Percentiles rank a stretch among this genome's conserved stretches.
These are phyloP conservation scores for Spongospora subterranea DNA, from an alignment of 208 protist species.

Conservation along the genomic window DNA sequence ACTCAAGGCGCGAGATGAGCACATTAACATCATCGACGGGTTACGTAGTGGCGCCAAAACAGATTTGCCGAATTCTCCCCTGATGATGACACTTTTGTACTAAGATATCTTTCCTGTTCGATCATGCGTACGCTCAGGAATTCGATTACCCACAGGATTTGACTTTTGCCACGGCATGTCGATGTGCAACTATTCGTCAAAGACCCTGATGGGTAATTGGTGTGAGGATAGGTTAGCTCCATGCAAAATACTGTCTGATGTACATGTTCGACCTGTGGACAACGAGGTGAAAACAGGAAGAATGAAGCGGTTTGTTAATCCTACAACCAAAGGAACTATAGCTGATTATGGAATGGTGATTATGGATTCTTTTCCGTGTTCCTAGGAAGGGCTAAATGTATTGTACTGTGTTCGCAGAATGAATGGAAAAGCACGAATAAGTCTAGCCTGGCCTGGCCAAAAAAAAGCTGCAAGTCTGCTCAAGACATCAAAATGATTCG, in stretches of 20 bases:
- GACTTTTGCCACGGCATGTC: background rate
- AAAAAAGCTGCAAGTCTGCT: no score
- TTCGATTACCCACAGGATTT: no score
- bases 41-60: no score
- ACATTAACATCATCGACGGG: no score
- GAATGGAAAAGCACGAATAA: constrained; percentile 5
- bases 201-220: constrained; percentile 55
- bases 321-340: constrained; percentile 29
- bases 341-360: constrained; percentile 16
- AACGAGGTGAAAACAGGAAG: background rate
- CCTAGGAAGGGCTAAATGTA: background rate
- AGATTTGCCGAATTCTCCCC: no score
- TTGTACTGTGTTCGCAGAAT: background rate
- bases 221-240: constrained; percentile 6
- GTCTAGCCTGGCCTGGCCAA: background rate
- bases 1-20: no score
- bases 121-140: background rate
- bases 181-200: constrained; percentile 26
- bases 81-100: background rate
- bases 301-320: background rate
- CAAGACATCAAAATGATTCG: constrained; percentile 44
- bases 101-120: background rate
- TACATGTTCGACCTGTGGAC: constrained; percentile 14
- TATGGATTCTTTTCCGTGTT: background rate
- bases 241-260: constrained; percentile 20